Base-by-base conservation (phyloP, 2,329 filamentous ascomycete species). In the Trichoderma arundinaceum region DNA sequence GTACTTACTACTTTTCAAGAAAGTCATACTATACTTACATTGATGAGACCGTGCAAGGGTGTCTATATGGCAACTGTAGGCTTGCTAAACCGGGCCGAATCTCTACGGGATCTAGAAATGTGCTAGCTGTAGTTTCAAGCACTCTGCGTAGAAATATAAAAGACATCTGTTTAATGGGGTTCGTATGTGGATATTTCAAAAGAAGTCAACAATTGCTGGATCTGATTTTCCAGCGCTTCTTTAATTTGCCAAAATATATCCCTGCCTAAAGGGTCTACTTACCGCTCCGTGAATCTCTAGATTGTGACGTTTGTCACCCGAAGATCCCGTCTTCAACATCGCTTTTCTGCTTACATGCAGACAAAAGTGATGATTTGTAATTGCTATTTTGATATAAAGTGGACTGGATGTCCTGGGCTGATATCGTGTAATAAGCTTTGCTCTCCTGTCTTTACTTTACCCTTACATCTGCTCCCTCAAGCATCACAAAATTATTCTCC, bases 281-380 rank as follows among this genome's bases (percentile, higher is more conserved):
- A 28, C 32, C 19, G 15, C 17, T 10, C 13, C 22, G 32, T 49
- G 17, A 28, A 3, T 17, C 32, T 15, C 19, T 12, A 35, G 43
- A 35, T 28, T 28, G 28, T 9, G n/a, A 48, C 32, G 43, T 48
- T 59, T 59, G 43, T 48, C 32, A 38, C 38, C 56, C 56, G 56
- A 10, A 2, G 17, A 39, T 59, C 38, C 56, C 32, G 43, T 28
- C 48, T 19, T 32, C 32, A 6, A 39, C n/a, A 15, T 35, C 17
- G 17, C 33, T 7, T 9, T 49, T 49, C 7, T 46, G 32, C 56
- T 59, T 48, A 59, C 43, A 49, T 28, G 12, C 22, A 46, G 17
- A 39, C 9, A 9, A 19, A 7, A 19, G 10, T 35, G 15, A 13
- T 46, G 19, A 39, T 59, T n/a, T 7, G 48, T 48, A n/a, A 28